Evolutionary conservation across 1,139 yeast species (phyloP), one percentile per base, ranked within the genome.

Genomic region (Pichia sp.): DNA sequence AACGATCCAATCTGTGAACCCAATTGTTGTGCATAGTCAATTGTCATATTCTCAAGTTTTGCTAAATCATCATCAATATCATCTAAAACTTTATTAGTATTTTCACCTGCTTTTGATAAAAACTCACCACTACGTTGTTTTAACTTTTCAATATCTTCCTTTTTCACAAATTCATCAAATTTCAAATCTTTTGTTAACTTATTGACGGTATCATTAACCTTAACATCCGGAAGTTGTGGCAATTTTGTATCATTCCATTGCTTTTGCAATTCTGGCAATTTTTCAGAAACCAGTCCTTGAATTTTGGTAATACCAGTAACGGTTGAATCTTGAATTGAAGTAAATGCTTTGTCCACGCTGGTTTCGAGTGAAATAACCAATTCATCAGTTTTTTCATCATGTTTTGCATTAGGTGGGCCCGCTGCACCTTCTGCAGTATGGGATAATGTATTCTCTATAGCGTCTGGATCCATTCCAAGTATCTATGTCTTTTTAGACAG

Each of bases 21-120:
- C 14, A 55, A 46, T 31, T 76, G 80, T 44, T 73, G 67, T 16
- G 83, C 79, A 57, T 81, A 82, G 34, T 74, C 73, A 0, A 84
- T 80, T 0, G 93, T 89, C 46, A 73, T 73, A 54, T 76, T 76
- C 62, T 84, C 95, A 11, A 87, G 79, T 52, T 73, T 73, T 60
- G 84, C 95, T 49, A 87, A 72, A 57, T 80, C 86, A 29, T 78
- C 73, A 64, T 87, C 95, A 52, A 87, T 72, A 8, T 75, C 73
- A 61, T 86, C 91, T 54, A 87, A 72, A 48, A 84, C 83, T 49
- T 64, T 62, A 59, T 75, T 81, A 9, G 91, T 87, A 56, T 75
- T 77, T 30, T 63, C 61, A 31, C 72, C 62, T 34, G 74, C 59
- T 45, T 67, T 63, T 16, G 63, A 60, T 25, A 74, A 58, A 46